Base-by-base conservation (phyloP, 2,329 filamentous ascomycete genomes). In the Drechslera avenae region DNA sequence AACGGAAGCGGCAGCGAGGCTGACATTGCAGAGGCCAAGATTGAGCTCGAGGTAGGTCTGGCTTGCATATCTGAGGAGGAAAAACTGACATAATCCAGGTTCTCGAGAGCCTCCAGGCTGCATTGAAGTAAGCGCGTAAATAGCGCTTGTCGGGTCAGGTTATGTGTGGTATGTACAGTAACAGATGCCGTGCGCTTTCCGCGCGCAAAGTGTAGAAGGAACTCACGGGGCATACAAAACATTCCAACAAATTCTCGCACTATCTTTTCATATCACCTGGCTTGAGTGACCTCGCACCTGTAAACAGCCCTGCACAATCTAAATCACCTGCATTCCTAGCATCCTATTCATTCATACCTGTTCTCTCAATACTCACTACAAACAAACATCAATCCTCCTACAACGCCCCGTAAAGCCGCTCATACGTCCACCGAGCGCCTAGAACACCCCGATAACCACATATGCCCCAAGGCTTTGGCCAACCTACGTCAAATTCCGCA, bases 1-100 rank as follows among this genome's bases (percentile, higher is more conserved):
- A 86, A 80, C 76, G 94, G 94, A 73, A 86, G 82, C 73, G 94
- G 93, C 72, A 97, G 91, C 78, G 94, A 97, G 85, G 88, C 91
- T 80, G 94, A 97, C 73, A 90, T 97, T 79, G 93, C 93, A 62
- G 94, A 99, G 86, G 94, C 94, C 65, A 97, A 97, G 86, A 93
- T 99, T 76, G 93, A 97, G 84, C 81, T 99, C 67, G 94, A 99
- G 91, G 93, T 96, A 79, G 74, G 82, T 67, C 28, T 7, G 5
- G 13, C 16, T 6, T 3, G 16, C 10, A 3, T 46, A 74, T 6
- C 26, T 8, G 39, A 35, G 28, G 46, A 47, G 33, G 39, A 36
- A 16, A 28, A 37, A 41, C 65, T 83, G 68, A 83, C 69, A 59
- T 18, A 17, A 19, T 8, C 36, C 60, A 92, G 89, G 88, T 93